Percentiles rank a stretch among this genome's conserved stretches.
phyloP scores from a whole-genome alignment of 495 filamentous ascomycete species.

The Podospora fimiseda region DNA sequence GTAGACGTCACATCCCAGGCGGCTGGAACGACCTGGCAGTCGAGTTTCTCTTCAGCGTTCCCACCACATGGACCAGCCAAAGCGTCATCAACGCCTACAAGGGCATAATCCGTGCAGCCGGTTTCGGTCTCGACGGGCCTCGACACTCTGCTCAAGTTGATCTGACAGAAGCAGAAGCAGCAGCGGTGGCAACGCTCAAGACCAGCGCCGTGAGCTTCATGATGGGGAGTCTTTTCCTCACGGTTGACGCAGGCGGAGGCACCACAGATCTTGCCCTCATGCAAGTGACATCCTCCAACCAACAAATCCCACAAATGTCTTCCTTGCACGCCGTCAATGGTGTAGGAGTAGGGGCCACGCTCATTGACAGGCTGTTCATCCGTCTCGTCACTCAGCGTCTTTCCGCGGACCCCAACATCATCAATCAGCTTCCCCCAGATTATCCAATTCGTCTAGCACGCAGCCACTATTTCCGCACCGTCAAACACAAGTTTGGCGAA shows the following conservation, averaged over 20 bases:
- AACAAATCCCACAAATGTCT: slow-evolving; percentile 26
- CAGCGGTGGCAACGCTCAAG: slow-evolving; percentile 33
- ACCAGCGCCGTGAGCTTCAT: slow-evolving; percentile 25
- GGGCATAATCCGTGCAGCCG: slow-evolving; percentile 41
- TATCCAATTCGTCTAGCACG: slow-evolving; percentile 22
- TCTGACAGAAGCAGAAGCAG: slow-evolving; percentile 63
- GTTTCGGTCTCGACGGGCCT: slow-evolving; percentile 41
- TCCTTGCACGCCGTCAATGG: slow-evolving; percentile 33
- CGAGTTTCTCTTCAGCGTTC: slow-evolving; percentile 62
- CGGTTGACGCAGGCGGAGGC: slow-evolving; percentile 34
- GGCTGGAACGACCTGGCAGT: slow-evolving; percentile 45
- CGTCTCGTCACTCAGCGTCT: slow-evolving; percentile 25
- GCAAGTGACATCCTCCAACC: slow-evolving; percentile 23
- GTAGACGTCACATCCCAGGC: slow-evolving; percentile 25
- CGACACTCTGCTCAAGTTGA: slow-evolving; percentile 50
- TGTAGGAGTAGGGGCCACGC: slow-evolving; percentile 31
- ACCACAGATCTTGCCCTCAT: slow-evolving; percentile 37
- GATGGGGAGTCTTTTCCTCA: slow-evolving; percentile 28
- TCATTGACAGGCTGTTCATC: slow-evolving; percentile 33
- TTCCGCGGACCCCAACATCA: slow-evolving; percentile 17
- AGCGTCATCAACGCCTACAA: slow-evolving; percentile 53
- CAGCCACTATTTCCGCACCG: slow-evolving; percentile 28
- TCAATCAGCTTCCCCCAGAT: slow-evolving; percentile 22
- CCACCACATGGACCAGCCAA: slow-evolving; percentile 59
- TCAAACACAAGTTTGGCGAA: slow-evolving; percentile 38